Evolutionary conservation across 2,329 filamentous ascomycete genomes (phyloP).

Genomic region (Monosporascus sp.): DNA sequence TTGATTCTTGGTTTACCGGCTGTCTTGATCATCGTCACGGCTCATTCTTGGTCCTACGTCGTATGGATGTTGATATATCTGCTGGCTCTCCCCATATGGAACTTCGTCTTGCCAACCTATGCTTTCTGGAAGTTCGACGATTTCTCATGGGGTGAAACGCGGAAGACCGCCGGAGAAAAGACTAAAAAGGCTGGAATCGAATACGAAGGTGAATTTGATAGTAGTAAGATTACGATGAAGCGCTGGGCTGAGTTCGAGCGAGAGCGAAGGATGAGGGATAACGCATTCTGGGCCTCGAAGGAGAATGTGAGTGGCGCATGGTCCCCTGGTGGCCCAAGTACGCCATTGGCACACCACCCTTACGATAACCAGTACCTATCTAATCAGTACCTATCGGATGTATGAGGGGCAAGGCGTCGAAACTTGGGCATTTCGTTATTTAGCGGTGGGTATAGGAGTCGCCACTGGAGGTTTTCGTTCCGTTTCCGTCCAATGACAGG

Average conservation of each 20-base stretch:
- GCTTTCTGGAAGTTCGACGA: slow-evolving; percentile 99
- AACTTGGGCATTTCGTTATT: slow-evolving; percentile 2
- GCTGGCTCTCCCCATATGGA: slow-evolving; percentile 90
- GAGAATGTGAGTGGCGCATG: slow-evolving; percentile 47
- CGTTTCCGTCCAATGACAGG: neutral
- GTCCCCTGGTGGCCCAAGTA: slow-evolving; percentile 30
- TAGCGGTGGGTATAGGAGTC: neutral
- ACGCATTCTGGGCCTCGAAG: slow-evolving; percentile 47
- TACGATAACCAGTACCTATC: slow-evolving; percentile 54
- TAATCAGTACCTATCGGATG: slow-evolving; percentile 49
- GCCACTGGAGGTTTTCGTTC: neutral
- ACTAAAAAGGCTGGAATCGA: slow-evolving; percentile 82
- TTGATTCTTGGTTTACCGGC: slow-evolving; percentile 92
- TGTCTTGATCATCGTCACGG: slow-evolving; percentile 85
- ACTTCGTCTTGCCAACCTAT: slow-evolving; percentile 89
- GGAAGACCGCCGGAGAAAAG: slow-evolving; percentile 89
- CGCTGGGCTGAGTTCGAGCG: slow-evolving; percentile 94
- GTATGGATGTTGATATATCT: slow-evolving; percentile 98
- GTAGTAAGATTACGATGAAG: slow-evolving; percentile 99
- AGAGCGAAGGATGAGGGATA: slow-evolving; percentile 45
- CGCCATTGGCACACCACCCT: slow-evolving; percentile 30
- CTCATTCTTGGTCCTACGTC: slow-evolving; percentile 87
- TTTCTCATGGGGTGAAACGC: slow-evolving; percentile 97
- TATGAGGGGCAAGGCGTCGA: slow-evolving; percentile 26
- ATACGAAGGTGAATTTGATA: slow-evolving; percentile 94